Evolutionary conservation across 352 stramenopile species (phyloP), one percentile per base, ranked within the genome.

Genomic region (Thalassiosira mediterranea): DNA sequence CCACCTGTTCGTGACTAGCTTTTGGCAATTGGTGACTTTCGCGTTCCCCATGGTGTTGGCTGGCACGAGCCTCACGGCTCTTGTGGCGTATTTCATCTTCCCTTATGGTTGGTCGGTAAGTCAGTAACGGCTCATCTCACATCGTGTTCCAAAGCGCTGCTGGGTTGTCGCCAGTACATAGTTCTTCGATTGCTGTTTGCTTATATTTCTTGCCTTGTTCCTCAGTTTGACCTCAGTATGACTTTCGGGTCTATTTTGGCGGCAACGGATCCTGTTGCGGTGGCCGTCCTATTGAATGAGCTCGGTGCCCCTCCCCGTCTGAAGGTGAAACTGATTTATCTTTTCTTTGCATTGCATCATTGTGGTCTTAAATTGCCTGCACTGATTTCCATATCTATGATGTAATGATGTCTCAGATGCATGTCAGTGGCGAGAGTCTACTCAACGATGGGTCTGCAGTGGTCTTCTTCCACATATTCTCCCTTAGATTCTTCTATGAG

Each of bases 401-500:
- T 10, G 11, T 19, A 0, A 15, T 23, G 19, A 49, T 49, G 2
- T 49, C 42, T 93, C 68, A 88, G 21, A 83, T 88, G 29, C 63
- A 90, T 32, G 85, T 94, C 40, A 67, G 73, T n/a, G 91, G 89
- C 44, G 90, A 95, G 83, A 76, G 58, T 29, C 76, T 95, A 19
- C 62, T 95, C 13, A 95, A 95, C 57, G 90, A 94, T 72, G 90
- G 90, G 48, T 76, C 79, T 17, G 89, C 89, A 10, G 81, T 94
- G 49, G 89, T 95, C 3, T 87, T 95, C 49, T 95, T 89, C 69
- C 91, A 95, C 58, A 86, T 98, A 26, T 93, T 91, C 71, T 79
- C 49, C 5, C 42, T 64, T 21, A 61, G 53, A 34, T 89, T 84
- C 57, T 68, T 85, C 15, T 47, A 56, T 21, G 63, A 86, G 46